These are phyloP conservation scores for Phytophthora ramorum DNA, from an alignment of 352 stramenopile genomes.

Conservation along the genomic window DNA sequence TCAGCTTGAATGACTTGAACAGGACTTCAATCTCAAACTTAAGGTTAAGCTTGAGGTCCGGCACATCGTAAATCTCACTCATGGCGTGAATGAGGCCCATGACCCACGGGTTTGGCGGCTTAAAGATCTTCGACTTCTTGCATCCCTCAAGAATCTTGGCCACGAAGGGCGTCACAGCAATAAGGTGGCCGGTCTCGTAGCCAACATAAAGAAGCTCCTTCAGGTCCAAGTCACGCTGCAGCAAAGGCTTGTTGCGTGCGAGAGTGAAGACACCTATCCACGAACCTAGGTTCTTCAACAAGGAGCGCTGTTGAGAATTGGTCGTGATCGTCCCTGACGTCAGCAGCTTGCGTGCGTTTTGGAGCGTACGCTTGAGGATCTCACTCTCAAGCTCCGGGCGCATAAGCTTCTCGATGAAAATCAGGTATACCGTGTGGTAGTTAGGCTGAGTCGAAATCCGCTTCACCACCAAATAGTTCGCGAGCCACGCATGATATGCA, in stretches of 20 bases:
- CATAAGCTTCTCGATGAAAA: slow-evolving; percentile 98
- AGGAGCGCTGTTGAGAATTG: slow-evolving; percentile 96
- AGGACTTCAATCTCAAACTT: slow-evolving; percentile 99
- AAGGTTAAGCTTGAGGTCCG: slow-evolving; percentile 99
- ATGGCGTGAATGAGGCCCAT: slow-evolving; percentile 99
- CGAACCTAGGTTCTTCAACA: slow-evolving; percentile 99
- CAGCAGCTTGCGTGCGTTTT: slow-evolving; percentile 96
- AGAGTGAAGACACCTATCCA: slow-evolving; percentile 99
- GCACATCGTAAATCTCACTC: slow-evolving; percentile 97
- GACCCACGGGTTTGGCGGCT: slow-evolving; percentile 98
- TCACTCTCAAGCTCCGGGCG: slow-evolving; percentile 92
- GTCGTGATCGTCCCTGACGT: slow-evolving; percentile 98
- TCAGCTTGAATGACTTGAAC: slow-evolving; percentile 99
- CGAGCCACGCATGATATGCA: slow-evolving; percentile 97
- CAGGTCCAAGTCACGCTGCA: slow-evolving; percentile 98
- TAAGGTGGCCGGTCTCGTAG: slow-evolving; percentile 96
- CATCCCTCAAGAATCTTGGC: slow-evolving; percentile 98
- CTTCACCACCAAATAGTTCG: slow-evolving; percentile 99
- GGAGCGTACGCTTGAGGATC: slow-evolving; percentile 95
- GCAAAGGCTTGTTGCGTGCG: slow-evolving; percentile 96
- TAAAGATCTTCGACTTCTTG: slow-evolving; percentile 98
- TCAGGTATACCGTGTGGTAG: slow-evolving; percentile 98
- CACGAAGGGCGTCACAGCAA: slow-evolving; percentile 98
- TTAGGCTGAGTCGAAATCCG: slow-evolving; percentile 99
- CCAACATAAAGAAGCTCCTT: slow-evolving; percentile 98